Percentiles rank a stretch among this genome's conserved stretches.
These are phyloP conservation scores for Clohesyomyces aquaticus DNA, from an alignment of 495 filamentous ascomycete genomes.

Conservation along the genomic window DNA sequence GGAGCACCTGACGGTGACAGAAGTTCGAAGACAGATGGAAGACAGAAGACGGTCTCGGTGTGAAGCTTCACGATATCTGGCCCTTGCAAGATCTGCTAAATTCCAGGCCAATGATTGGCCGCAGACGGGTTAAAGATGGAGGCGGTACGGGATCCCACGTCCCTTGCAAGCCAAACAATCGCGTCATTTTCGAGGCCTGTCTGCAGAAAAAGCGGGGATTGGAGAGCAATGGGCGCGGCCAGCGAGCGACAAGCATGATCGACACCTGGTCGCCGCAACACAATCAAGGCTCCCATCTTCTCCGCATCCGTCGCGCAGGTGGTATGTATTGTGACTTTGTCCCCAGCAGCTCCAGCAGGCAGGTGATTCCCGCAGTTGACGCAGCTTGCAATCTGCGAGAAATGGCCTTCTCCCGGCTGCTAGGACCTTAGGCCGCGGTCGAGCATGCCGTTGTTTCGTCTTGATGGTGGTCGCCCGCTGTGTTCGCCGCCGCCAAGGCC, in stretches of 20 bases:
- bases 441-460: not conserved
- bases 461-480: not conserved
- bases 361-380: not conserved
- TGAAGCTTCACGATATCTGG: not conserved
- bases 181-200: conserved; percentile 19
- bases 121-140: conserved; percentile 4
- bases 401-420: not conserved
- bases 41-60: not conserved
- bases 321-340: not conserved
- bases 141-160: conserved; percentile 8
- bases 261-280: not conserved
- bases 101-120: conserved; percentile 14
- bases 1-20: not conserved
- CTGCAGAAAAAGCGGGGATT: conserved; percentile 28
- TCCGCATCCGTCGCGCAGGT: conserved; percentile 1
- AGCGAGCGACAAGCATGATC: not conserved
- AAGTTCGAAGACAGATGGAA: not conserved
- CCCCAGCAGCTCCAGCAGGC: not conserved
- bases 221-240: not conserved
- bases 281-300: not conserved
- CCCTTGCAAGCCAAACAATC: not conserved
- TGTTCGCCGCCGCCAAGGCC: not conserved
- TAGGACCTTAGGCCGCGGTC: not conserved
- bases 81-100: conserved; percentile 8
- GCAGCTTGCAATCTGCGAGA: conserved; percentile 10